These are phyloP conservation scores for Glaciozyma antarctica DNA, from an alignment of 768 basidiomycete genomes.

Conservation along the genomic window DNA sequence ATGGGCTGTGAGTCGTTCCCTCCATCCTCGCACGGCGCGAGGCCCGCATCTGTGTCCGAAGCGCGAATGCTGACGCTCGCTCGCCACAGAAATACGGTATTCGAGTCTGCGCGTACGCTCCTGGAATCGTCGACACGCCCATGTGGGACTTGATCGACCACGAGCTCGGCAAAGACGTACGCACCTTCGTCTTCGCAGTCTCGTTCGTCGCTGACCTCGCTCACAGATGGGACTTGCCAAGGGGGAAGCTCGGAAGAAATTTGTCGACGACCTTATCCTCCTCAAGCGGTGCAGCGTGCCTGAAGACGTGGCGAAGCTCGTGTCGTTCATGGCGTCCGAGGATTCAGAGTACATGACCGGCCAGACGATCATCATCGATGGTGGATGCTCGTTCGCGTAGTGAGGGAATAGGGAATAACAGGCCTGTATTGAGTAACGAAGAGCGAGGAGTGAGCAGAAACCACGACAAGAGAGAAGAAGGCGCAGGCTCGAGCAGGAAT, in stretches of 20 bases:
- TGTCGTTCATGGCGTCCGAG: slow-evolving; percentile 25
- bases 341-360: slow-evolving; percentile 17
- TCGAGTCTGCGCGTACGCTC: slow-evolving; percentile 15
- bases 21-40: background rate
- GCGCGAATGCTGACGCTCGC: background rate
- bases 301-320: slow-evolving; percentile 19
- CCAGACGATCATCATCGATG: background rate
- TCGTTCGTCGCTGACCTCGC: background rate
- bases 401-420: too few species aligned
- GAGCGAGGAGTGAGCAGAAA: too few species aligned
- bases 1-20: slow-evolving; percentile 9
- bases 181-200: background rate
- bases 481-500: too few species aligned
- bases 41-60: background rate
- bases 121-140: slow-evolving; percentile 10
- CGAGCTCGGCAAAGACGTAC: slow-evolving; percentile 15
- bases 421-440: too few species aligned
- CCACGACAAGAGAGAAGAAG: too few species aligned
- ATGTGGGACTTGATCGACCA: slow-evolving; percentile 25
- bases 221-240: background rate
- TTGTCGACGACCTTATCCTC: background rate
- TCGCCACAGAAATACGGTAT: slow-evolving; percentile 9
- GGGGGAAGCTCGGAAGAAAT: background rate
- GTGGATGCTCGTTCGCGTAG: too few species aligned
- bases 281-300: background rate